phyloP scores from a whole-genome alignment of 2,329 filamentous ascomycete genomes.

The Trichoderma sp. region DNA sequence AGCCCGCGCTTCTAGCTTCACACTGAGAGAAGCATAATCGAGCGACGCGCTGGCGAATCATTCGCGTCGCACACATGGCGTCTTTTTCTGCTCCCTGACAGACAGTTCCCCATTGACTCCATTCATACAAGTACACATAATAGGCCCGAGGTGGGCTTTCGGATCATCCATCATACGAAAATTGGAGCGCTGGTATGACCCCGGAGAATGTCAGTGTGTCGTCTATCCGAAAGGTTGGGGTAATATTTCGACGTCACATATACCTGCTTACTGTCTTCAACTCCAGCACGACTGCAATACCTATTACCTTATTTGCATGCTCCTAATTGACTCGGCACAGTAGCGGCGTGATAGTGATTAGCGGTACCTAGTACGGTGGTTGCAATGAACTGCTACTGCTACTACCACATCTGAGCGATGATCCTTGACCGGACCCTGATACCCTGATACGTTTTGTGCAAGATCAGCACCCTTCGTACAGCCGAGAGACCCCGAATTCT shows the following conservation, averaged over 20 bases:
- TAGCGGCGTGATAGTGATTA: not conserved
- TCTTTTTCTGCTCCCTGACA: slow-evolving; percentile 1
- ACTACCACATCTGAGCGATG: slow-evolving; percentile 7
- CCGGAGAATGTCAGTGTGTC: not conserved
- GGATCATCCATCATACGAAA: slow-evolving; percentile 18
- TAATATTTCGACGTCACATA: slow-evolving; percentile 13
- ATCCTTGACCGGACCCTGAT: slow-evolving; percentile 21
- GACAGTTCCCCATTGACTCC: not conserved
- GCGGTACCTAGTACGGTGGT: not conserved
- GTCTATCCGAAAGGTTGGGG: slow-evolving; percentile 8
- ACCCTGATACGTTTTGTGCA: slow-evolving; percentile 22
- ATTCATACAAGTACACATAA: not conserved
- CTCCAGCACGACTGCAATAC: not conserved
- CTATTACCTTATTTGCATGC: not conserved
- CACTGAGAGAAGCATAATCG: not conserved
- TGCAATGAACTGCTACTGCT: not conserved
- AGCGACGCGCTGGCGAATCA: not conserved
- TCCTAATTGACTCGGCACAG: not conserved
- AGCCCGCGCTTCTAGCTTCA: not conserved
- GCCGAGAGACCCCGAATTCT: slow-evolving; percentile 15
- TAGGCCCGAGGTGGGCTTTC: slow-evolving; percentile 1
- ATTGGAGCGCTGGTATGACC: not conserved
- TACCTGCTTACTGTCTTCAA: not conserved
- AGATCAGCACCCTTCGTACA: slow-evolving; percentile 13
- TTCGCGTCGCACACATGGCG: slow-evolving; percentile 5